These are phyloP conservation scores for Karstenula rhodostoma DNA, from an alignment of 2,329 filamentous ascomycete species.

Conservation along the genomic window DNA sequence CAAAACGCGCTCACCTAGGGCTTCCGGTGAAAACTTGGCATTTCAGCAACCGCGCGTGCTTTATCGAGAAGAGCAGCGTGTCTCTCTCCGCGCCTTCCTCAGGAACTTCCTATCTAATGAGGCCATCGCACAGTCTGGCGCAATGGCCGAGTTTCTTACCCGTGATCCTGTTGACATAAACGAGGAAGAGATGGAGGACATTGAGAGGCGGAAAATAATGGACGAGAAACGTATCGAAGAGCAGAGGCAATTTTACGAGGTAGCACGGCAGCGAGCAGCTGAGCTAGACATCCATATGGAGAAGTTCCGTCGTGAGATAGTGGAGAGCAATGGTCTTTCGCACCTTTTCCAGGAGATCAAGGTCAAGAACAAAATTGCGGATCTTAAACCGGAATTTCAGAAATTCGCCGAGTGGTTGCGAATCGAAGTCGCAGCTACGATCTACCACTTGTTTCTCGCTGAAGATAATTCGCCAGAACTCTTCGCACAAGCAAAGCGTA, in stretches of 20 bases:
- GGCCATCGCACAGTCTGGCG: slow-evolving; percentile 81
- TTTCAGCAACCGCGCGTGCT: slow-evolving; percentile 63
- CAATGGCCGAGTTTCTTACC: slow-evolving; percentile 85
- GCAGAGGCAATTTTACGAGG: slow-evolving; percentile 93
- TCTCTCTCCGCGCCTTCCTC: slow-evolving; percentile 91
- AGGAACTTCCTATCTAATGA: slow-evolving; percentile 84
- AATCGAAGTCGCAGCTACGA: slow-evolving; percentile 94
- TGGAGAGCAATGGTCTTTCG: slow-evolving; percentile 84
- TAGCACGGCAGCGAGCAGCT: slow-evolving; percentile 86
- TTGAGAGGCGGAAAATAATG: slow-evolving; percentile 78
- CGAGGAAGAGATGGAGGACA: slow-evolving; percentile 85
- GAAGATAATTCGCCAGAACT: slow-evolving; percentile 98
- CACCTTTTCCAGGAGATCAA: slow-evolving; percentile 93
- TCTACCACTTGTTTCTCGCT: slow-evolving; percentile 96
- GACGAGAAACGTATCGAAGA: slow-evolving; percentile 91
- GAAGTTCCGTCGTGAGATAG: slow-evolving; percentile 71
- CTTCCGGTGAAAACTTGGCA: slow-evolving; percentile 40
- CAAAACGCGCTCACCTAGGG: slow-evolving; percentile 38
- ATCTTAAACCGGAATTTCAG: slow-evolving; percentile 92
- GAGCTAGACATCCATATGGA: slow-evolving; percentile 99
- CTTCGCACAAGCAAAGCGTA: slow-evolving; percentile 91
- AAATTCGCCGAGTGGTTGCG: slow-evolving; percentile 98
- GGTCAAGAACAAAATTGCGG: slow-evolving; percentile 84
- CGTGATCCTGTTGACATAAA: slow-evolving; percentile 74
- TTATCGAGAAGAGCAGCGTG: slow-evolving; percentile 87